phyloP scores from a whole-genome alignment of 1,284 basidiomycete species.

The Pisolithus thermaeus region DNA sequence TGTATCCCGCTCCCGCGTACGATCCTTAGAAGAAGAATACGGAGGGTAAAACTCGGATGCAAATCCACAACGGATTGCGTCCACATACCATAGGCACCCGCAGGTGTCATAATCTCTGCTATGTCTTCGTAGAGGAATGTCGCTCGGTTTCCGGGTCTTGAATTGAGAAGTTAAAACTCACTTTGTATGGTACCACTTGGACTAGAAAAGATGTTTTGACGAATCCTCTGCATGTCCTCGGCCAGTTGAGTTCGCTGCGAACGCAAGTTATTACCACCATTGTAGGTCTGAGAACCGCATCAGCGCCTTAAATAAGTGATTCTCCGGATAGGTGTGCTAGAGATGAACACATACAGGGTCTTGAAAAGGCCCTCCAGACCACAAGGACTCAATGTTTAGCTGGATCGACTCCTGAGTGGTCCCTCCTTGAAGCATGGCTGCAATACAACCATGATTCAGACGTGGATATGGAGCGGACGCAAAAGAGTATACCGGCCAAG shows the following conservation, averaged over 20 bases:
- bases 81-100: constrained; percentile 58
- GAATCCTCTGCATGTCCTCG: constrained; percentile 46
- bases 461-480: background rate
- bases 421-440: constrained; percentile 64
- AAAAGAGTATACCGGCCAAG: constrained; percentile 46
- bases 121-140: constrained; percentile 39
- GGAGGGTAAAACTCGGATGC: background rate
- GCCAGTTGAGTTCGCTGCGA: constrained; percentile 42
- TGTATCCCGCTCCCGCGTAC: constrained; percentile 59
- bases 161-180: constrained; percentile 25
- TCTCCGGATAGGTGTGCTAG: constrained; percentile 2
- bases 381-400: constrained; percentile 69
- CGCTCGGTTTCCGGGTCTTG: background rate
- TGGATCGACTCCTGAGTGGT: constrained; percentile 54
- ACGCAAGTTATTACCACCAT: constrained; percentile 60
- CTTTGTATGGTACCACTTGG: constrained; percentile 54
- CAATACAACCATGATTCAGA: background rate
- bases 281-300: constrained; percentile 41
- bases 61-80: background rate
- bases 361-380: constrained; percentile 69
- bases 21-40: constrained; percentile 46
- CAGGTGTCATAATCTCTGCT: constrained; percentile 42
- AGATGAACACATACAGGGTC: constrained; percentile 42
- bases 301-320: background rate
- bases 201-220: constrained; percentile 53